These are phyloP conservation scores for Diversispora eburnea DNA, from an alignment of 192 early-diverging fungal species.

Conservation along the genomic window DNA sequence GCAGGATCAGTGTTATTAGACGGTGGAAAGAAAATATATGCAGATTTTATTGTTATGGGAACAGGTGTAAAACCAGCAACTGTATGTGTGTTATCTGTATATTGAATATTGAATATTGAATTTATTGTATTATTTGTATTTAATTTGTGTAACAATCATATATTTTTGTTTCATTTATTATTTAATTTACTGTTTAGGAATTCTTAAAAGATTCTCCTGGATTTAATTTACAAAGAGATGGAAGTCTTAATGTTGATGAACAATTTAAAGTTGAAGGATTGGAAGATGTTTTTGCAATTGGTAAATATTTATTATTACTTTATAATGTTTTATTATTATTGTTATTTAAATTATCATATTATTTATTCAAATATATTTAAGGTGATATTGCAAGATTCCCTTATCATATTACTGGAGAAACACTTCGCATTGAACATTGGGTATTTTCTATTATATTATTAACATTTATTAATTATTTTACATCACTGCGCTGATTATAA, in stretches of 20 bases:
- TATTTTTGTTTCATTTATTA: background rate
- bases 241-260: conserved; percentile 44
- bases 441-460: background rate
- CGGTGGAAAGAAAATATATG: conserved; percentile 35
- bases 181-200: conserved; percentile 11
- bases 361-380: conserved; percentile 16
- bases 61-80: conserved; percentile 53
- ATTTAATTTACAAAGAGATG: conserved; percentile 44
- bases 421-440: conserved; percentile 57
- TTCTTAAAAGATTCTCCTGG: conserved; percentile 38
- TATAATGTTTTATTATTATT: background rate
- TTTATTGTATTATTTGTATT: no score
- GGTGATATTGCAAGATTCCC: conserved; percentile 56
- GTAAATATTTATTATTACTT: conserved; percentile 28
- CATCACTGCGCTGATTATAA: background rate
- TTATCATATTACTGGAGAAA: conserved; percentile 43
- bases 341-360: background rate
- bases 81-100: background rate
- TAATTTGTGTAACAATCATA: no score
- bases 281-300: conserved; percentile 47
- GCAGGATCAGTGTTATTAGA: conserved; percentile 44
- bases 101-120: no score
- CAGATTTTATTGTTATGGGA: conserved; percentile 54
- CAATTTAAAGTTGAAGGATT: conserved; percentile 41
- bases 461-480: background rate